Evolutionary conservation across 2,329 filamentous ascomycete genomes (phyloP), one percentile per base, ranked within the genome.

Genomic region (Aspergillus sp.): DNA sequence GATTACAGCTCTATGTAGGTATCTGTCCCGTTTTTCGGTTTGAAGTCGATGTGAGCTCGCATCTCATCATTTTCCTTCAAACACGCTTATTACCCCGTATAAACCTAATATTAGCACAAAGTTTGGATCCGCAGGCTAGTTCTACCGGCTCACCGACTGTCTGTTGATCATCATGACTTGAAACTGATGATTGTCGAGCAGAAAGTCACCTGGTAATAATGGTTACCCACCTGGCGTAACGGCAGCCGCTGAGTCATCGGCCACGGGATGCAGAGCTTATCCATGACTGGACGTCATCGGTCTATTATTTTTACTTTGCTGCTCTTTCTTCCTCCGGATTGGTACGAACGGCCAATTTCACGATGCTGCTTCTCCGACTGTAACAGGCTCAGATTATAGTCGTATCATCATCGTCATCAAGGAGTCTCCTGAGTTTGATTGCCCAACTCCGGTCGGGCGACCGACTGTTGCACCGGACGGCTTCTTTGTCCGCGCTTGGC

Each of bases 241-340:
- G 35, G 14, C 14, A 6, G 44, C 4, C 17, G 62, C 55, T 63
- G 56, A 59, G 60, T 59, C 59, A 61, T 48, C 47, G 21, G 45
- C 52, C 52, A 60, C 52, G 59, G 54, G 62, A 49, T 48, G 52
- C 53, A 53, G 56, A 14, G 44, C 60, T 55, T 56, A 48, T 55
- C 55, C 45, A 62, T 66, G 62, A 66, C 48, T 66, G 64, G 64
- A 51, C 58, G 24, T 59, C 55, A 60, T 43, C 58, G 55, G 50
- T 41, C 47, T 45, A 17, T 41, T 33, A 27, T 21, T 46, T 46
- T 37, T 3, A 37, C 19, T 35, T 43, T 41, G 31, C 45, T 33
- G 39, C 44, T 21, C 19, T 44, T 41, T 43, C 39, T 31, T 53
- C 55, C 59, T 57, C 8, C 23, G 37, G 14, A 24, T 23, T 15